Conservation (phyloP, 1,284 basidiomycete genomes). For the Apiotrichum domesticum region DNA sequence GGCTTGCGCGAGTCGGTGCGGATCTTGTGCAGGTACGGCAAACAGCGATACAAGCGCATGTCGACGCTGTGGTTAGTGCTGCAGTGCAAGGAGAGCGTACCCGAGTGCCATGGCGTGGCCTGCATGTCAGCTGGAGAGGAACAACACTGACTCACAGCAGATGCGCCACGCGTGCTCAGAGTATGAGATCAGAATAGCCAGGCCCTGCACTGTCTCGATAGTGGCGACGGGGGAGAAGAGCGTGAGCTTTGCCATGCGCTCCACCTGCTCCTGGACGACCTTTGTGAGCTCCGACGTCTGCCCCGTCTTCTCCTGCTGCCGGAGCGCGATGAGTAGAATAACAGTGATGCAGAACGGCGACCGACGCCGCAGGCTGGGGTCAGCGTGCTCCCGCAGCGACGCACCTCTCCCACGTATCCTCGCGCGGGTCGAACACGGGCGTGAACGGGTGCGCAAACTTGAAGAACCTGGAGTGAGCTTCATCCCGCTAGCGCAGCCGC, state of each 20-base stretch:
- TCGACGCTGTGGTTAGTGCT: conserved; percentile 12
- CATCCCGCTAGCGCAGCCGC: not conserved
- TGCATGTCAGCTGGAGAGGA: conserved; percentile 8
- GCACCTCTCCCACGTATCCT: conserved; percentile 27
- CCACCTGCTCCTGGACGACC: conserved; percentile 20
- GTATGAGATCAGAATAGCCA: conserved; percentile 16
- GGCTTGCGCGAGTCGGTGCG: conserved; percentile 2
- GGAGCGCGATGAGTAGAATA: conserved; percentile 21
- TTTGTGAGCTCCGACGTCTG: conserved; percentile 12
- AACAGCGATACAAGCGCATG: conserved; percentile 27
- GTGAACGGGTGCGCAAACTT: conserved; percentile 23
- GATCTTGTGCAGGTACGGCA: conserved; percentile 18
- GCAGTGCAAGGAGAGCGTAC: not conserved
- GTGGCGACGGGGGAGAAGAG: conserved; percentile 27
- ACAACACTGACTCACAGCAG: too few species aligned
- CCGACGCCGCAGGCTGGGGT: conserved; percentile 17
- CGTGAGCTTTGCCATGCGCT: conserved; percentile 23
- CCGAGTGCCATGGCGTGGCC: conserved; percentile 27
- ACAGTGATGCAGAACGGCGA: conserved; percentile 27
- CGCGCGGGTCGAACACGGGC: conserved; percentile 23
- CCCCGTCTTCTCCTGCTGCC: conserved; percentile 3
- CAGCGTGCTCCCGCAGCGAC: conserved; percentile 16
- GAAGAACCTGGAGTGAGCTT: conserved; percentile 24
- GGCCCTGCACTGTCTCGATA: conserved; percentile 27
- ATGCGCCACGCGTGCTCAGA: conserved; percentile 20